Conservation (phyloP, 2,329 filamentous ascomycete genomes). For the Biscogniauxia marginata region DNA sequence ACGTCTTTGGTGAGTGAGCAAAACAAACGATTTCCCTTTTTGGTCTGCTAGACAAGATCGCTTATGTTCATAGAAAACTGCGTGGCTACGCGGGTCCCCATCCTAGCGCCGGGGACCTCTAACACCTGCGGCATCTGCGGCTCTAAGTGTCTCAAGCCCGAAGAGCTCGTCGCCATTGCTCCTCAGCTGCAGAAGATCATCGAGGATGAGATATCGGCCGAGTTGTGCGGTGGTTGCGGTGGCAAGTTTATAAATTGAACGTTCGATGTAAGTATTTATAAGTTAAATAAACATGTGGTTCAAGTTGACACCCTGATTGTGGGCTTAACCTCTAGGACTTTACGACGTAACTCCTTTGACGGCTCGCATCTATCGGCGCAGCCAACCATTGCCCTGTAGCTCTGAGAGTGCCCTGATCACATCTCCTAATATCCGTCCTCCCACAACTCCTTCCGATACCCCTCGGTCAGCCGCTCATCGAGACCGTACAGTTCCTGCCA, state of each 20-base stretch:
- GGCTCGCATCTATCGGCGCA: too few relatives aligned
- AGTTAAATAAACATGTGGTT: too few relatives aligned
- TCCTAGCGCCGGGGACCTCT: slow-evolving; percentile 53
- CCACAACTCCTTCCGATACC: slow-evolving; percentile 84
- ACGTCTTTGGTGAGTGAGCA: slow-evolving; percentile 40
- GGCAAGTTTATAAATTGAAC: slow-evolving; percentile 30
- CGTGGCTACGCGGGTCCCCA: slow-evolving; percentile 52
- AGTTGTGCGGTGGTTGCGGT: slow-evolving; percentile 30
- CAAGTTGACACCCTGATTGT: too few relatives aligned
- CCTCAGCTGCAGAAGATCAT: slow-evolving; percentile 22
- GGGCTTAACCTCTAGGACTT: too few relatives aligned
- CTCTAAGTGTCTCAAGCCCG: slow-evolving; percentile 46
- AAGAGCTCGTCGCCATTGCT: slow-evolving; percentile 36
- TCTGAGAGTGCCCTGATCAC: neutral
- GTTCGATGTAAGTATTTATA: too few relatives aligned
- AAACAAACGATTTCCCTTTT: too few relatives aligned
- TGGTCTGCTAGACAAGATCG: too few relatives aligned
- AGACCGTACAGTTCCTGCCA: slow-evolving; percentile 86
- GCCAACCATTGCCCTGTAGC: neutral
- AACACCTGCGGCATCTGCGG: slow-evolving; percentile 55
- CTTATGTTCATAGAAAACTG: slow-evolving; percentile 44
- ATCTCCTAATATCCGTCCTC: slow-evolving; percentile 44
- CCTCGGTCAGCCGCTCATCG: slow-evolving; percentile 79
- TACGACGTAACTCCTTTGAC: too few relatives aligned
- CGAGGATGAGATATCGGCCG: slow-evolving; percentile 25